Conservation (phyloP, 2,329 filamentous ascomycete genomes). For the Bipolaris oryzae region DNA sequence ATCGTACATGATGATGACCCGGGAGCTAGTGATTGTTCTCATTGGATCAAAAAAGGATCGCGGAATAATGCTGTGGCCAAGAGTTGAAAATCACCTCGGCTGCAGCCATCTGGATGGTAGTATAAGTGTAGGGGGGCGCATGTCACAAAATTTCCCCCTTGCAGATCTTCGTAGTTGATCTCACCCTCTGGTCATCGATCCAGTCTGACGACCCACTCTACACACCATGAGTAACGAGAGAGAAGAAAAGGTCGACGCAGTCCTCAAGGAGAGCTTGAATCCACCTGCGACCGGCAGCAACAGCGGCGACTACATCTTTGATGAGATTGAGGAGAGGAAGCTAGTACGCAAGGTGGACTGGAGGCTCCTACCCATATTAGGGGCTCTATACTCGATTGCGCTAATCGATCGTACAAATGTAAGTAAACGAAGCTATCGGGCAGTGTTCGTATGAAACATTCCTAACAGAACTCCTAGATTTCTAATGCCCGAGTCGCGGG, state of each 20-base stretch:
- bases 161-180: slow-evolving; percentile 1
- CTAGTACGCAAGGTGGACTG: slow-evolving; percentile 44
- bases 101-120: not conserved
- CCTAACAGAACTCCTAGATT: slow-evolving; percentile 14
- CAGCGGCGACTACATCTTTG: slow-evolving; percentile 15
- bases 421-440: not conserved
- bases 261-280: slow-evolving; percentile 17
- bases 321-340: slow-evolving; percentile 26
- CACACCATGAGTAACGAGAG: slow-evolving; percentile 21
- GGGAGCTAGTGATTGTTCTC: not conserved
- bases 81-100: not conserved
- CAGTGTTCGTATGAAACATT: not conserved
- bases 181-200: not conserved
- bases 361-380: slow-evolving; percentile 49
- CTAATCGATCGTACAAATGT: slow-evolving; percentile 47
- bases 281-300: not conserved
- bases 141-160: not conserved
- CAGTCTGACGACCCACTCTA: not conserved
- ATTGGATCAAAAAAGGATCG: not conserved
- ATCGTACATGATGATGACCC: not conserved
- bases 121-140: not conserved
- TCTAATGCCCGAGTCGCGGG: slow-evolving; percentile 38
- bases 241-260: slow-evolving; percentile 16
- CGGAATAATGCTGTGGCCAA: not conserved
- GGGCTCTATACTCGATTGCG: slow-evolving; percentile 47